Base-by-base conservation (phyloP, 2,329 filamentous ascomycete genomes). In the Pyrenophora teres region DNA sequence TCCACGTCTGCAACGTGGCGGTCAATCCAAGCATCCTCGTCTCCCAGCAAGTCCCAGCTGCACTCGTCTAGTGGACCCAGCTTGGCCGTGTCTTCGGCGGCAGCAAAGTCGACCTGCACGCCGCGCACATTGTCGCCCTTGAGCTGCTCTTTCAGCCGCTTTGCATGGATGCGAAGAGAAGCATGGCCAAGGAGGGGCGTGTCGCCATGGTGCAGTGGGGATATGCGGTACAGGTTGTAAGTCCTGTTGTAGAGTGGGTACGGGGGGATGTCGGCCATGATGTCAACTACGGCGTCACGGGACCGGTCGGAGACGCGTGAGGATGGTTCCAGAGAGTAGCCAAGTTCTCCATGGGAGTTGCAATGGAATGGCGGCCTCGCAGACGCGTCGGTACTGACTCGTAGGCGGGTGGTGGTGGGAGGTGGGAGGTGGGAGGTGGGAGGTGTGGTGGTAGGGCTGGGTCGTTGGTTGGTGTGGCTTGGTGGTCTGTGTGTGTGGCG, bases 221-320 rank as follows among this genome's bases (percentile, higher is more conserved):
- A 82, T 7, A 82, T 67, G 57, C 80, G 79, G 63, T 81, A 79
- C 43, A 80, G 68, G n/a, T 71, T 78, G 76, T 80, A 83, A 23
- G 80, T 81, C n/a, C 76, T 77, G 60, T 79, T 77, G 61, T 81
- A 80, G 33, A 83, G 71, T 9, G 79, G 77, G 47, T 77, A 76
- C 15, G 67, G 63, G 6, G 70, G 68, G 31, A 72, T 68, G 47
- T 70, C 66, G 49, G 64, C 65, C 71, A 74, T 74, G 52, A 51
- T 40, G 38, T 39, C 45, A 48, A 27, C 25, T 19, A 35, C 30
- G 25, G 45, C 35, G 21, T 33, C n/a, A 18, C 18, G 21, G 27
- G 4, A 19, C n/a, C 12, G 3, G 13, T 35, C 16, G 44, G 30
- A 10, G 27, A 30, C 44, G 44, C 44, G 44, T 46, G 27, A 16